These are phyloP conservation scores for Gonium pectorale DNA, from an alignment of 139 green algal genomes.

Conservation along the genomic window DNA sequence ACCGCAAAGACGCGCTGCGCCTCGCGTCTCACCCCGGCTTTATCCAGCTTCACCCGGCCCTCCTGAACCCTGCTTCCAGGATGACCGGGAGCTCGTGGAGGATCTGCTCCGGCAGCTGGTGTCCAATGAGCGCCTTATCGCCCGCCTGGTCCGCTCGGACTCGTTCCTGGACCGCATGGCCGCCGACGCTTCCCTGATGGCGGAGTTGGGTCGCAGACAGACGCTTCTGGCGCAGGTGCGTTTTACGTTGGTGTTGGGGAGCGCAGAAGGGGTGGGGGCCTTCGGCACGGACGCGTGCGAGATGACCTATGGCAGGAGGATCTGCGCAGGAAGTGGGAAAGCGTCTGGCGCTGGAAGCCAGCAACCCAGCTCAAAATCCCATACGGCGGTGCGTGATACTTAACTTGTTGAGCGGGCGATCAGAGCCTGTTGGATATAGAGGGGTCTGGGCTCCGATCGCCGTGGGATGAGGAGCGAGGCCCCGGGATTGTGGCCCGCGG, in stretches of 20 bases:
- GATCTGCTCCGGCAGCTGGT: slow-evolving; percentile 43
- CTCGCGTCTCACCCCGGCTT: no score
- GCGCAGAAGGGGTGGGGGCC: not conserved
- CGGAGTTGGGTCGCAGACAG: slow-evolving; percentile 19
- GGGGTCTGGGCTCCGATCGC: no score
- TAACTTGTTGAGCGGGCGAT: no score
- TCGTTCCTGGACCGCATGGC: slow-evolving; percentile 42
- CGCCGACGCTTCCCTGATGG: not conserved
- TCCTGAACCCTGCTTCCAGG: not conserved
- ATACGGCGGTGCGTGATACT: no score
- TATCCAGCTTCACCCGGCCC: not conserved
- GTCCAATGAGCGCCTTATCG: slow-evolving; percentile 42
- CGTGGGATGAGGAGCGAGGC: no score
- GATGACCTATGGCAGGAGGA: no score
- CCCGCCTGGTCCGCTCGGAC: slow-evolving; percentile 20
- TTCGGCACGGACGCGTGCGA: no score
- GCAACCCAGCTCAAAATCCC: no score
- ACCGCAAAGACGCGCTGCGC: not conserved
- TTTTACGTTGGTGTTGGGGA: not conserved
- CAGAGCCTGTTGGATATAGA: no score
- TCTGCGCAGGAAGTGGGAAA: no score
- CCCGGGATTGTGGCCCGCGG: no score
- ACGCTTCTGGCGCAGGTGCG: slow-evolving; percentile 13
- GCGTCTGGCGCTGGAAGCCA: no score
- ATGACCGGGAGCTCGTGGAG: slow-evolving; percentile 26